Evolutionary conservation across 2,329 filamentous ascomycete genomes (phyloP), one percentile per base, ranked within the genome.

Genomic region (Didymellaceae sp.): DNA sequence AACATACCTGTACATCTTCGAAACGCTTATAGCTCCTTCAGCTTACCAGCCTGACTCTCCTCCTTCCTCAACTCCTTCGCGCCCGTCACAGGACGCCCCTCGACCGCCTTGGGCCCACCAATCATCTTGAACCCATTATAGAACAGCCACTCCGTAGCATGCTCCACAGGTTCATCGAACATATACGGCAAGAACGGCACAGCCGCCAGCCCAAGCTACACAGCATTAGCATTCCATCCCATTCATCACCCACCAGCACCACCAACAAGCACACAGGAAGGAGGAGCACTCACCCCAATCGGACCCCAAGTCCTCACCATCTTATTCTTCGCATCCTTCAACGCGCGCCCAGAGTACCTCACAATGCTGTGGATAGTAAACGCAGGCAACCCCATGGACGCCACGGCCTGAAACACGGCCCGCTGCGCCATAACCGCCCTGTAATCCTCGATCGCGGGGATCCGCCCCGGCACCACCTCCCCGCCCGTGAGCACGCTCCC

Each of bases 341-440:
- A 73, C n/a, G 91, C 91, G 30, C 80, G 81, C 0, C 94, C 91
- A 1, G 90, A 92, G 69, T 99, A 97, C 54, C 86, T 84, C 42
- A 99, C 94, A 5, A 97, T 88, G 55, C 87, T 91, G 74, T 97
- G 93, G 50, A 97, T 96, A 0, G 91, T 96, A 56, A 97, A 90
- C 0, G 92, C 93, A 0, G 93, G 94, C 59, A 97, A 74, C 2
- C 90, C 94, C 94, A 99, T 99, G 66, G 86, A 90, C 0, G 94
- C 94, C 38, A 99, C 55, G 58, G 85, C 86, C 76, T 99, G 94
- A 76, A 99, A 99, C 17, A 97, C 82, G 1, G 86, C 92, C 57
- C 94, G 80, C 77, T 99, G 90, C 18, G 86, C 87, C 89, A 97
- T 95, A 5, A 99, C 90, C 11, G 90, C 87, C 33, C 91, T 80